A percentile compares a stretch with the other conserved stretches of the same genome.
Evolutionary conservation across 345 rosid species (phyloP).

Genomic region (Aegle marmelos): DNA sequence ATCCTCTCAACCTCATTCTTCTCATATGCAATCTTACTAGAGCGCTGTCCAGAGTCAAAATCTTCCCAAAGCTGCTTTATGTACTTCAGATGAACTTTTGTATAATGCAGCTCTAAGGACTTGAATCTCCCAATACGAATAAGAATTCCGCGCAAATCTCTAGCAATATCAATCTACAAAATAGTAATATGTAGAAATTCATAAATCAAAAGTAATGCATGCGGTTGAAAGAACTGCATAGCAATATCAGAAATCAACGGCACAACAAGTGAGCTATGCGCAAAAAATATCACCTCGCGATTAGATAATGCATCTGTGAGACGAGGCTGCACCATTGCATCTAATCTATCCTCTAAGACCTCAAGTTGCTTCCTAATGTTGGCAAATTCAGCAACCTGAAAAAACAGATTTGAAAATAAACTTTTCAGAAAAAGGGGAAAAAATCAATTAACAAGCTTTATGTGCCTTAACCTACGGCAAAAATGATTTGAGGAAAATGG

Average conservation of each 20-base stretch:
- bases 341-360: conserved; percentile 90
- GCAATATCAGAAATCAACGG: conserved; percentile 3
- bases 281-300: conserved; percentile 57
- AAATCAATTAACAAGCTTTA: neutral
- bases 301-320: conserved; percentile 89
- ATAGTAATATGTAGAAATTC: neutral
- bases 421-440: neutral
- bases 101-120: conserved; percentile 83
- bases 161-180: conserved; percentile 81
- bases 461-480: neutral
- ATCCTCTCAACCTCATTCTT: conserved; percentile 56
- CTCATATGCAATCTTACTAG: conserved; percentile 57
- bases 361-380: conserved; percentile 92
- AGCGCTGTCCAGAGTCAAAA: conserved; percentile 65
- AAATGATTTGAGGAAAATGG: neutral
- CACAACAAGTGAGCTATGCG: neutral
- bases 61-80: conserved; percentile 93
- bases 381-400: conserved; percentile 98
- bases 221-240: neutral
- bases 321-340: conserved; percentile 95
- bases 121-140: conserved; percentile 93
- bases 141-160: conserved; percentile 91
- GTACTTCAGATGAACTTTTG: conserved; percentile 82
- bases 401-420: neutral
- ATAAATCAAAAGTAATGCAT: neutral